Percentiles rank a stretch among this genome's conserved stretches.
Evolutionary conservation across 2,329 filamentous ascomycete genomes (phyloP).

Genomic region (Cordyceps farinosa): DNA sequence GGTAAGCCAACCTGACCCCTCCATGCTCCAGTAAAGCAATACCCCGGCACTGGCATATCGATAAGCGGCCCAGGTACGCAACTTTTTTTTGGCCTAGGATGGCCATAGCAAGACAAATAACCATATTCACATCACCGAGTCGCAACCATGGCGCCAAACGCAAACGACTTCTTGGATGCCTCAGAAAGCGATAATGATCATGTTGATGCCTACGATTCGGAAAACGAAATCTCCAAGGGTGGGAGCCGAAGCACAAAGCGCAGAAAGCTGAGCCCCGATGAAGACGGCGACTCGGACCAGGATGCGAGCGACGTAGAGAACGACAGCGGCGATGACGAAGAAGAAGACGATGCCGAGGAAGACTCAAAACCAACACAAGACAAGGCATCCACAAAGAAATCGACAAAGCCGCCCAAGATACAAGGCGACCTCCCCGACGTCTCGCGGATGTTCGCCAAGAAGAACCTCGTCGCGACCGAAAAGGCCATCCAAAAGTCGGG

Average conservation of each 20-base stretch:
- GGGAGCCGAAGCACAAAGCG: slow-evolving; percentile 60
- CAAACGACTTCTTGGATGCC: slow-evolving; percentile 67
- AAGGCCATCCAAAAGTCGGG: slow-evolving; percentile 69
- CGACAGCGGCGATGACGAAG: slow-evolving; percentile 23
- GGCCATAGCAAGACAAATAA: neutral
- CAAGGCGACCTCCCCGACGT: slow-evolving; percentile 42
- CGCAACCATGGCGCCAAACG: slow-evolving; percentile 59
- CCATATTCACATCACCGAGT: neutral
- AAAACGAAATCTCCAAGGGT: slow-evolving; percentile 65
- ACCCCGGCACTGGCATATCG: slow-evolving; percentile 14
- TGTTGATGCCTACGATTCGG: slow-evolving; percentile 61
- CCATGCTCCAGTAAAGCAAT: slow-evolving; percentile 6
- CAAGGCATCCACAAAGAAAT: slow-evolving; percentile 27
- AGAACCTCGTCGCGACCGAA: slow-evolving; percentile 64
- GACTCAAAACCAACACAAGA: neutral
- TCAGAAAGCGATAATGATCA: slow-evolving; percentile 57
- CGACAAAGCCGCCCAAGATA: slow-evolving; percentile 27
- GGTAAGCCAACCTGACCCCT: neutral
- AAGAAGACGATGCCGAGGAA: slow-evolving; percentile 24
- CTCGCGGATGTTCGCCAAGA: slow-evolving; percentile 56
- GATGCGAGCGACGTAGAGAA: slow-evolving; percentile 26
- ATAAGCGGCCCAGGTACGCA: neutral
- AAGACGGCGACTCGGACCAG: slow-evolving; percentile 30
- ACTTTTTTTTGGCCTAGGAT: slow-evolving; percentile 12
- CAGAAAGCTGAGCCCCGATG: slow-evolving; percentile 51